Conservation (phyloP, 306 rosid genomes). For the Quercus cerris region DNA sequence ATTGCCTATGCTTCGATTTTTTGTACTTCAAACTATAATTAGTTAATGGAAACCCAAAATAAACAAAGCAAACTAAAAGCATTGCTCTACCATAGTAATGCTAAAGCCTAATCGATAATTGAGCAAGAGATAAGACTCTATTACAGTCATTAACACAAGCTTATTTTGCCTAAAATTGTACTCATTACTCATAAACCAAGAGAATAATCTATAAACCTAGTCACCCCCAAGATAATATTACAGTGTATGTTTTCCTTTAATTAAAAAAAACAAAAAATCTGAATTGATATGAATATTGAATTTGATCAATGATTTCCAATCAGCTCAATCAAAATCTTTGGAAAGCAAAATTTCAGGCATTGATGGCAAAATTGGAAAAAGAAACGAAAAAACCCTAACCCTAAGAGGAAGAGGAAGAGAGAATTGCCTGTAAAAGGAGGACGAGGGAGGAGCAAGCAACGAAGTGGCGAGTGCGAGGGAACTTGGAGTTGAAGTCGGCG, state of each 20-base stretch:
- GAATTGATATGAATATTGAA: no score
- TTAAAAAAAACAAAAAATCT: no score
- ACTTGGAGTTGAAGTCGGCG: constrained; percentile 54
- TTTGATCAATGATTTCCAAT: no score
- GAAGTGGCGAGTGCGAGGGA: constrained; percentile 55
- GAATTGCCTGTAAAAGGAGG: constrained; percentile 57
- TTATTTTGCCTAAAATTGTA: background rate
- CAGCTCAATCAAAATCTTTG: background rate
- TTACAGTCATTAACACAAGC: background rate
- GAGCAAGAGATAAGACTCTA: no score
- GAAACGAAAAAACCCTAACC: background rate
- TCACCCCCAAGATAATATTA: background rate
- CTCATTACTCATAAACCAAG: background rate
- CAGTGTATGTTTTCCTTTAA: background rate
- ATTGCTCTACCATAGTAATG: no score
- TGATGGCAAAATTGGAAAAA: no score
- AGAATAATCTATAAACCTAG: no score
- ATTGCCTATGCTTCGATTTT: no score
- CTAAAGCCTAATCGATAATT: no score
- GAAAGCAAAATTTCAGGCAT: background rate
- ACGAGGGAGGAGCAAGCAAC: constrained; percentile 64
- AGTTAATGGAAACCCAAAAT: no score
- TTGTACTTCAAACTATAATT: no score
- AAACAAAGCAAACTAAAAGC: no score
- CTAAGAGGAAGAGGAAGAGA: background rate